Conservation (phyloP, 1,284 basidiomycete genomes). For the Fomitopsis betulina region DNA sequence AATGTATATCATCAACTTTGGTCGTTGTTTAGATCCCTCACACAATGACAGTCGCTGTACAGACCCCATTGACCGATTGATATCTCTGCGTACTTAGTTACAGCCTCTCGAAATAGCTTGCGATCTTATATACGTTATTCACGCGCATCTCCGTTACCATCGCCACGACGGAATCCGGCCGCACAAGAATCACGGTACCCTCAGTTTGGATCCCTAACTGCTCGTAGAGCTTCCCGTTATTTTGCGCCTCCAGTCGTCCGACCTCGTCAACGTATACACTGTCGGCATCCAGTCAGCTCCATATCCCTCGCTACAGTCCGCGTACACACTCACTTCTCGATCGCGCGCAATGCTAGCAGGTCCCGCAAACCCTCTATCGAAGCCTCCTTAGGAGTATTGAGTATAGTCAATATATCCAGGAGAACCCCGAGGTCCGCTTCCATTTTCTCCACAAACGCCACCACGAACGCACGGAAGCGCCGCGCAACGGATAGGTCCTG, state of each 20-base stretch:
- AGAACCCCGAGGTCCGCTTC: neutral
- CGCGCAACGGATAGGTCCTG: too few species aligned
- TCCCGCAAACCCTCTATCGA: neutral
- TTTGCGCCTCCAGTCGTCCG: neutral
- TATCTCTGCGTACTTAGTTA: too few species aligned
- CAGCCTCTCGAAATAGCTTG: neutral
- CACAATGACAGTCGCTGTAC: too few species aligned
- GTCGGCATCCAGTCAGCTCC: neutral
- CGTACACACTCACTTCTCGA: neutral
- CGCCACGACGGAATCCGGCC: neutral
- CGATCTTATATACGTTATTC: neutral
- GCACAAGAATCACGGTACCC: neutral
- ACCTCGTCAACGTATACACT: neutral
- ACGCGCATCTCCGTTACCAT: neutral
- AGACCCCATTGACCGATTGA: too few species aligned
- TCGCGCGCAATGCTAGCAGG: neutral
- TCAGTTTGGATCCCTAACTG: neutral
- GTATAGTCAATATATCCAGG: neutral
- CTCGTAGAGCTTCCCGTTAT: neutral
- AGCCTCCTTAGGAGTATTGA: neutral
- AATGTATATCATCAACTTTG: too few species aligned
- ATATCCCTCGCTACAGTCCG: too few species aligned
- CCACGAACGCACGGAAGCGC: too few species aligned
- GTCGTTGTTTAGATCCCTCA: too few species aligned
- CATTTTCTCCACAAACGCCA: too few species aligned